These are phyloP conservation scores for Trematosphaeria pertusa DNA, from an alignment of 2,329 filamentous ascomycete species.

Conservation along the genomic window DNA sequence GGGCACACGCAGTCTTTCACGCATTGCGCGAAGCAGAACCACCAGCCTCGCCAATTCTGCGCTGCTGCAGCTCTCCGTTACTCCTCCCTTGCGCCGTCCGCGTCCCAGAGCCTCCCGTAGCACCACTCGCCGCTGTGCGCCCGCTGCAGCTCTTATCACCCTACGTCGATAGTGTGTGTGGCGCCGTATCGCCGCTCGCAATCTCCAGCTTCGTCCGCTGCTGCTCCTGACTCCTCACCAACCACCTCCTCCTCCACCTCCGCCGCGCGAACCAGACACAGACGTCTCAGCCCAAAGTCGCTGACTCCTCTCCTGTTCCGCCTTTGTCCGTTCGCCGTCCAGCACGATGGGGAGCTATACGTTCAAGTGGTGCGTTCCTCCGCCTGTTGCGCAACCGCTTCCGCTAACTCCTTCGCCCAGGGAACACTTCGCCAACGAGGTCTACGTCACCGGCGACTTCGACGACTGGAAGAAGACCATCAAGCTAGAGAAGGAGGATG, in stretches of 20 bases:
- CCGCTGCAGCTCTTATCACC: constrained; percentile 24
- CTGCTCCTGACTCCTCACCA: constrained; percentile 36
- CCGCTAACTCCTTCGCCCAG: constrained; percentile 56
- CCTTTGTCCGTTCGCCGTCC: constrained; percentile 3
- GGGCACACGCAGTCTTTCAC: too few species aligned
- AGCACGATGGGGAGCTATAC: constrained; percentile 69
- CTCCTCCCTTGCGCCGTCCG: constrained; percentile 15
- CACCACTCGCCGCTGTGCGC: constrained; percentile 6
- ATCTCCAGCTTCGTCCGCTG: constrained; percentile 26
- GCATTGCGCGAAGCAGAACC: constrained; percentile 13
- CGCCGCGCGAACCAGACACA: constrained; percentile 30
- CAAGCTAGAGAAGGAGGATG: constrained; percentile 77
- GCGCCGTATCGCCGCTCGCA: constrained; percentile 31
- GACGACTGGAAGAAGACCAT: constrained; percentile 92
- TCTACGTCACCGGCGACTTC: constrained; percentile 95
- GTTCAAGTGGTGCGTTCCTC: constrained; percentile 70
- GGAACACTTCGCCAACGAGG: constrained; percentile 82
- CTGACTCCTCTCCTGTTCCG: constrained; percentile 23
- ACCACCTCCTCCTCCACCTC: constrained; percentile 28
- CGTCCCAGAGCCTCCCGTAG: constrained; percentile 24
- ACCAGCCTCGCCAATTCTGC: constrained; percentile 30
- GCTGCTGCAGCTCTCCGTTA: constrained; percentile 14
- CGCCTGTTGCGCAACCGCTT: constrained; percentile 12
- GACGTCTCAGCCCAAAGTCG: constrained; percentile 31
- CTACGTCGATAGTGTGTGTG: constrained; percentile 22